Conservation (phyloP, 2,329 filamentous ascomycete genomes). For the Penicillium brevicompactum region DNA sequence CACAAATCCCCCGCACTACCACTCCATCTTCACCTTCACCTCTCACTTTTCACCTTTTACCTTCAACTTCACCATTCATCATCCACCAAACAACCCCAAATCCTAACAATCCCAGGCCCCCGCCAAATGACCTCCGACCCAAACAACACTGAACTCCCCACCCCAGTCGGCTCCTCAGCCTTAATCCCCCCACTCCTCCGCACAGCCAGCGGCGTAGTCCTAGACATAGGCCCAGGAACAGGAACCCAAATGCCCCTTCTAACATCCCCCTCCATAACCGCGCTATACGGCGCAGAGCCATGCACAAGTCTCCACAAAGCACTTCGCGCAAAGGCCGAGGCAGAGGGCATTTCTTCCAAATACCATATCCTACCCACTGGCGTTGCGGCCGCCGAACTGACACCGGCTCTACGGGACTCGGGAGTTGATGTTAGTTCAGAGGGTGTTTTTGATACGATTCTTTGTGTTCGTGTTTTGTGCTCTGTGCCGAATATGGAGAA, state of each 20-base stretch:
- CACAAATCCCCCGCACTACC: neutral
- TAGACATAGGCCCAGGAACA: constrained; percentile 56
- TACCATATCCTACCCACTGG: constrained; percentile 55
- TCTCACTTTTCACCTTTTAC: no score
- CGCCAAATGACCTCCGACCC: constrained; percentile 15
- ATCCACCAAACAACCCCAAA: neutral
- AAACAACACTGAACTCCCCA: constrained; percentile 9
- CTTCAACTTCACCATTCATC: no score
- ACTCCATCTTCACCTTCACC: neutral
- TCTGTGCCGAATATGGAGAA: constrained; percentile 53
- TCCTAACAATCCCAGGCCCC: constrained; percentile 3
- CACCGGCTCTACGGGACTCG: constrained; percentile 32
- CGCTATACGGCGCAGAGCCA: constrained; percentile 59
- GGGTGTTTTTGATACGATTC: constrained; percentile 57
- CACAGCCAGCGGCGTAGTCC: constrained; percentile 44
- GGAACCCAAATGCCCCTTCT: constrained; percentile 55
- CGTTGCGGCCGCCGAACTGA: constrained; percentile 50
- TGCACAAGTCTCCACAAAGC: constrained; percentile 50
- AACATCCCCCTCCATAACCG: constrained; percentile 43
- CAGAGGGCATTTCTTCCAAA: constrained; percentile 46
- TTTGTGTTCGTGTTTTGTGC: constrained; percentile 58
- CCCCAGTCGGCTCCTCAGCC: constrained; percentile 32
- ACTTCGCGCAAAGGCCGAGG: constrained; percentile 44
- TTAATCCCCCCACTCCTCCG: constrained; percentile 46
- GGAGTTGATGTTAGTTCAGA: constrained; percentile 18